A percentile compares a stretch with the other conserved stretches of the same genome.
These are phyloP conservation scores for Adansonia madagascariensis DNA, from an alignment of 441 rosid species.

Conservation along the genomic window DNA sequence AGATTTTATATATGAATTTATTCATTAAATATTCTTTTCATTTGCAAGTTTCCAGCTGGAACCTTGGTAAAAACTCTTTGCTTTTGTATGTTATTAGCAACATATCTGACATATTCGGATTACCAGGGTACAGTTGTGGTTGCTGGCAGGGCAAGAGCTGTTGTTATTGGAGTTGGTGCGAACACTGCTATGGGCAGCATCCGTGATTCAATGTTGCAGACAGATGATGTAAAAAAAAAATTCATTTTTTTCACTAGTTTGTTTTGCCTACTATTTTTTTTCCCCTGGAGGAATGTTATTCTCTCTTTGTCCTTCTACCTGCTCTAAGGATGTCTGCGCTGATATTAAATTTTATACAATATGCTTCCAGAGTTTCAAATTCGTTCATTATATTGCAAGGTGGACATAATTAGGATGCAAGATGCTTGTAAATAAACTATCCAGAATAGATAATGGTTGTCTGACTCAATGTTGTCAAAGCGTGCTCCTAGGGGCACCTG, in stretches of 20 bases:
- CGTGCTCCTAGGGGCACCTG: too few relatives aligned
- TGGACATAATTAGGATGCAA: background rate
- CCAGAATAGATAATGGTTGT: slow-evolving; percentile 13
- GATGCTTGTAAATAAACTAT: slow-evolving; percentile 1
- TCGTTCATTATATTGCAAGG: background rate
- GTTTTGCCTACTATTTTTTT: slow-evolving; percentile 18
- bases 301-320: slow-evolving; percentile 19
- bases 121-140: slow-evolving; percentile 96
- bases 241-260: slow-evolving; percentile 21
- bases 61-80: slow-evolving; percentile 15
- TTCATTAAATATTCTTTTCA: slow-evolving; percentile 9
- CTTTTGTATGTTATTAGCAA: slow-evolving; percentile 20
- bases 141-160: slow-evolving; percentile 92
- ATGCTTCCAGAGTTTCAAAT: slow-evolving; percentile 19
- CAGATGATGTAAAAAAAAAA: slow-evolving; percentile 72
- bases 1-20: background rate
- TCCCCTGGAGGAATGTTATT: slow-evolving; percentile 11
- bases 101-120: slow-evolving; percentile 35
- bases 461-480: background rate
- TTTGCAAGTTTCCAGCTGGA: slow-evolving; percentile 17
- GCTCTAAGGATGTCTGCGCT: background rate
- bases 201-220: slow-evolving; percentile 91
- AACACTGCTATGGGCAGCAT: slow-evolving; percentile 99
- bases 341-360: slow-evolving; percentile 10
- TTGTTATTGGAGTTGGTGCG: slow-evolving; percentile 90